Evolutionary conservation across 2,329 filamentous ascomycete species (phyloP), one percentile per base, ranked within the genome.

Genomic region (Cladosporium sp.): DNA sequence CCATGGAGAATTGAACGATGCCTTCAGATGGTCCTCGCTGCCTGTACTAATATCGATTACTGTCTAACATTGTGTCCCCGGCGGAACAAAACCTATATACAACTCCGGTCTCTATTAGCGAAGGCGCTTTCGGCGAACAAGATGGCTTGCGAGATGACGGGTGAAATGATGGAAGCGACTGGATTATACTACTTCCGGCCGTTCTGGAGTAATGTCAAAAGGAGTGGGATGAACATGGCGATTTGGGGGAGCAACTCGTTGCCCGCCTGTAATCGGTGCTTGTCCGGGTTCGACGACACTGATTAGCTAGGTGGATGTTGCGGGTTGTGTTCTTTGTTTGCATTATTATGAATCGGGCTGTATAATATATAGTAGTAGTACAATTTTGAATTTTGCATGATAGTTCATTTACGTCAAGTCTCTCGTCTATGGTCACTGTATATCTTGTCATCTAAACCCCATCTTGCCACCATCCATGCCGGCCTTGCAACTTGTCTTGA

Each of bases 1-100:
- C 12, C 33, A 11, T 35, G 12, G 33, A 28, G 21, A 28, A 29
- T 28, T 18, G 21, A 26, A n/a, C 16, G 26, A 53, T 29, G 11
- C 3, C 33, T 58, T 26, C 35, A 53, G 37, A 31, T 16, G 5
- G 28, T 23, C 28, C 26, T 62, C 59, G 28, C 44, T 23, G 29
- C 29, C 28, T 63, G 61, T 63, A 63, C 61, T 56, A 63, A 46
- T 63, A 63, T 56, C 35, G 31, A n/a, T 55, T 37, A 62, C 23
- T 50, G 44, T 61, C 44, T 61, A 63, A 26, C 46, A 44, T 23
- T 50, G 33, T 26, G 61, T 63, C 61, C 64, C 79, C 79, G 66
- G 75, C 72, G 28, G 62, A 55, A 70, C 21, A 72, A 78, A 29
- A 66, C 76, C 75, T 7, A 78, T 75, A 10, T 75, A 10, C 79